phyloP scores from a whole-genome alignment of 2,329 filamentous ascomycete species.

The Septoria petroselini region DNA sequence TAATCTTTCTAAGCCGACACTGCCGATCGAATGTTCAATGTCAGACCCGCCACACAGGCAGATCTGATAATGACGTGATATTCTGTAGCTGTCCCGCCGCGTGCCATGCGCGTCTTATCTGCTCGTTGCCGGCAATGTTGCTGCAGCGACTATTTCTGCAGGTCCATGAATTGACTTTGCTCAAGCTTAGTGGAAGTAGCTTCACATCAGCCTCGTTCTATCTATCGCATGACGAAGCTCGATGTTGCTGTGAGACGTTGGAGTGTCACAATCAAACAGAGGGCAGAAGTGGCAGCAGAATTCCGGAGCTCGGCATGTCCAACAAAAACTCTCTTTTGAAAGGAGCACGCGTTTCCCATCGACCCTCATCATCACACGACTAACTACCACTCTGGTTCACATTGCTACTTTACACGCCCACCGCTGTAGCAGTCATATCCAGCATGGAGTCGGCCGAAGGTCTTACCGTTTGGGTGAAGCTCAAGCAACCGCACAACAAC shows the following conservation, averaged over 20 bases:
- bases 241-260: no score
- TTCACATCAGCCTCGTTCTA: neutral
- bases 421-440: neutral
- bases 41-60: neutral
- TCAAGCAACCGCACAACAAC: conserved; percentile 60
- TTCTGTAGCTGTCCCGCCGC: neutral
- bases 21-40: neutral
- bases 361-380: no score
- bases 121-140: no score
- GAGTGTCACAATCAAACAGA: no score
- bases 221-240: no score
- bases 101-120: no score
- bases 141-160: neutral
- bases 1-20: no score
- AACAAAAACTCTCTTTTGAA: no score
- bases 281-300: no score
- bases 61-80: conserved; percentile 14
- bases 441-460: conserved; percentile 44
- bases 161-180: no score
- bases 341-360: no score
- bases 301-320: no score
- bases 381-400: neutral
- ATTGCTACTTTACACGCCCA: conserved; percentile 6
- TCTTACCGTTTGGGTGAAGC: conserved; percentile 69
- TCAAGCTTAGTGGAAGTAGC: neutral